A percentile compares a stretch with the other conserved stretches of the same genome.
Conservation (phyloP, 139 green algal genomes). For the Pleodorina starrii region DNA sequence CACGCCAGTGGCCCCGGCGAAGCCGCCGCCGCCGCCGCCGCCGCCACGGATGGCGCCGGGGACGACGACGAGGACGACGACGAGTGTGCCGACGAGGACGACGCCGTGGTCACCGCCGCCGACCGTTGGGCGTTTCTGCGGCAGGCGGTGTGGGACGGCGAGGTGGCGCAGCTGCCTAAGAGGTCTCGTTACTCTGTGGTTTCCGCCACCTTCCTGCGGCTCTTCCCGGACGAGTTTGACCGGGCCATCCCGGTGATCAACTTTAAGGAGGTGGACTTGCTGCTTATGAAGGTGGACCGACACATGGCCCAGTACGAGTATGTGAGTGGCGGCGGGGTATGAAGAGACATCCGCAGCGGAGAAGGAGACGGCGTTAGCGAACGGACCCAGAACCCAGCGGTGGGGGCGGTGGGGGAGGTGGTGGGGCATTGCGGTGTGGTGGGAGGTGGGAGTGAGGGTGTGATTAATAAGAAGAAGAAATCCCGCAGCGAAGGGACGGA, state of each 20-base stretch:
- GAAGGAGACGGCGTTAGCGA: too few species aligned
- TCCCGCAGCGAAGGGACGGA: too few species aligned
- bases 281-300: slow-evolving; percentile 60
- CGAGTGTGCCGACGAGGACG: background rate
- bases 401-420: too few species aligned
- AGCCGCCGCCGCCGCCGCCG: too few species aligned
- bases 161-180: slow-evolving; percentile 42
- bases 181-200: slow-evolving; percentile 32
- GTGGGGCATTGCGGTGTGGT: too few species aligned
- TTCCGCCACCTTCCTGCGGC: slow-evolving; percentile 52
- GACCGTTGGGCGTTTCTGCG: background rate
- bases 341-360: too few species aligned
- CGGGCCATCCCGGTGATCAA: slow-evolving; percentile 61
- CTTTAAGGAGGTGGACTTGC: slow-evolving; percentile 70
- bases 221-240: slow-evolving; percentile 80
- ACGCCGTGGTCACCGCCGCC: too few species aligned
- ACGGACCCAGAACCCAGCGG: too few species aligned
- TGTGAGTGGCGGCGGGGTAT: slow-evolving; percentile 12
- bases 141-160: slow-evolving; percentile 37
- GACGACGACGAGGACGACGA: background rate
- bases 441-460: too few species aligned
- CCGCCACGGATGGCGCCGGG: background rate
- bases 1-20: too few species aligned
- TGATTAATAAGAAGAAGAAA: too few species aligned
- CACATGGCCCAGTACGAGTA: slow-evolving; percentile 44